Evolutionary conservation across 2,329 filamentous ascomycete species (phyloP), one percentile per base, ranked within the genome.

Genomic region (Claviceps maximensis): DNA sequence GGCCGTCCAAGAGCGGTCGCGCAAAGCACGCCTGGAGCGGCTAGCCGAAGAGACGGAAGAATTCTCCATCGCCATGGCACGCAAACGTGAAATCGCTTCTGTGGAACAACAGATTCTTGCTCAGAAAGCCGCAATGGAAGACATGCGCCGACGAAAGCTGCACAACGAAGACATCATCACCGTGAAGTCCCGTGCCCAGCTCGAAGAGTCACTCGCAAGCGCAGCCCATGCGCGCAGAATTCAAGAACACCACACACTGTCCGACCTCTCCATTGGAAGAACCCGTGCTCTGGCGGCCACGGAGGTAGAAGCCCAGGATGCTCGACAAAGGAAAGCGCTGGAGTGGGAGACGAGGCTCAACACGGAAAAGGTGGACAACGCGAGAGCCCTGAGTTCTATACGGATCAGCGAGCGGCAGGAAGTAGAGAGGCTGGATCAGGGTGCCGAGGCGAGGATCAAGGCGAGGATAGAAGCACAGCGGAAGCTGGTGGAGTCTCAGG

Each of bases 21-120:
- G 78, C 21, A 71, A 69, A 47, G 71, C 74, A 0, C 72, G 73
- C 0, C 59, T 73, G 3, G 67, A 70, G 31, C 74, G 76, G 0
- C 63, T 75, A 2, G 66, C 64, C 2, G 67, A 71, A 5, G 74
- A 79, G 8, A 64, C 67, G 0, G 71, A 78, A 54, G 76, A 79
- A 21, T 76, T 79, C 58, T 60, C 63, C 1, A 67, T 74, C 0
- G 66, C 71, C 1, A 67, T 80, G 2, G 70, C 71, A 6, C 72
- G 77, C 2, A 73, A 71, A 23, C 71, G 71, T 33, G 77, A 80
- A 58, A 67, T 79, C 0, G 77, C 78, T 0, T 66, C 65, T 1
- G 69, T 78, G 0, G 75, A 79, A 56, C 70, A 73, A 51, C 70
- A 76, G 52, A 76, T 80, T 49, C 72, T 70, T 60, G 64, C 68